Evolutionary conservation across 2,329 filamentous ascomycete genomes (phyloP), one percentile per base, ranked within the genome.

Genomic region (Dothistroma pini): DNA sequence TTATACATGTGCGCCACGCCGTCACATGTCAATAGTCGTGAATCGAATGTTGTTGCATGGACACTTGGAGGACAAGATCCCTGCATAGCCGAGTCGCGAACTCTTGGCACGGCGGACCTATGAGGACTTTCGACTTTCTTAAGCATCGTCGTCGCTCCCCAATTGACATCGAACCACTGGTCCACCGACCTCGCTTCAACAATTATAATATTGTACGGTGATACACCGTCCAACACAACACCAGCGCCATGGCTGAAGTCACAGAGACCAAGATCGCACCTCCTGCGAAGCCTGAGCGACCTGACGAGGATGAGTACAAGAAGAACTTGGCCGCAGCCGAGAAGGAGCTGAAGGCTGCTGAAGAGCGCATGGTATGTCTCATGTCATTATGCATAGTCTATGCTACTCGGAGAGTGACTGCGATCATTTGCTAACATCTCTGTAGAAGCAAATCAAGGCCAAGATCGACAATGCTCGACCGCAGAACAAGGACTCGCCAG

Each of bases 391-490:
- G 31, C 19, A 14, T 29, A 14, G 21, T 22, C 21, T 38, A 29
- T 12, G 14, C 25, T 34, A 12, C 19, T 16, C 12, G 19, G 7
- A 4, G 19, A 50, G 19, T 21, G 48, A 21, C 34, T 56, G 54
- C 56, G 34, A 4, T 10, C 14, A 44, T 19, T 47, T 31, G 57
- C 64, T 69, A 38, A 71, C 65, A 63, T 66, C 63, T 49, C 49
- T 47, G 55, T 74, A 97, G 93, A 93, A 90, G 74, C 87, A 88
- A 67, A 82, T 95, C 79, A 93, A 92, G 79, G 85, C 88, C 75
- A 96, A 97, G 81, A 86, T 97, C 74, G 92, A 97, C 61, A 81
- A 87, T 66, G 90, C 90, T 63, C 84, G 88, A 72, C 90, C 91
- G 53, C 89, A 90, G 79, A 91, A 93, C 75, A 87, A 91, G 77